phyloP scores from a whole-genome alignment of 371 early-diverging fungal species.

The Mucor ambiguus region DNA sequence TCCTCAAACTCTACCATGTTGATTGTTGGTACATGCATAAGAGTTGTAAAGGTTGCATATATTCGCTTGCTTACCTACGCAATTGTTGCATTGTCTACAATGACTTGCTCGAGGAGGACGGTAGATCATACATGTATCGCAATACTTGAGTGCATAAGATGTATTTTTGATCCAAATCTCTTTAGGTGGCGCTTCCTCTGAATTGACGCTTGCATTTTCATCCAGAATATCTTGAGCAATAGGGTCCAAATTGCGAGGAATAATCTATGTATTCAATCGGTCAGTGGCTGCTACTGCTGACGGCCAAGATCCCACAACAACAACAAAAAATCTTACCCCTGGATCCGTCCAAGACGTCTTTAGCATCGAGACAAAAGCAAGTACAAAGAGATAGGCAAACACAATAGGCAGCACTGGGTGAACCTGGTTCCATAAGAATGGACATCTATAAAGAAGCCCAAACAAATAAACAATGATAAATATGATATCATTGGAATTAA shows the following conservation, averaged over 20 bases:
- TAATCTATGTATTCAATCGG: conserved; percentile 39
- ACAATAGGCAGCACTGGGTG: conserved; percentile 68
- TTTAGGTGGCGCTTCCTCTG: conserved; percentile 44
- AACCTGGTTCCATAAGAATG: conserved; percentile 66
- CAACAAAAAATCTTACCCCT: conserved; percentile 56
- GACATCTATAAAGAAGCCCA: conserved; percentile 45
- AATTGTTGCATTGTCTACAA: conserved; percentile 89
- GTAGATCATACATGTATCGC: conserved; percentile 91
- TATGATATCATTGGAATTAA: not conserved
- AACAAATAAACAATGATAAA: conserved; percentile 1
- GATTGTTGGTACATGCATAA: not conserved
- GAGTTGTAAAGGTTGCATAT: not conserved
- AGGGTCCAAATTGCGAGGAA: conserved; percentile 75
- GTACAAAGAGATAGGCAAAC: conserved; percentile 73
- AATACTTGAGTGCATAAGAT: conserved; percentile 83
- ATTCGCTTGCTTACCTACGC: conserved; percentile 64
- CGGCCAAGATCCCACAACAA: not conserved
- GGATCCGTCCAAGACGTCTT: conserved; percentile 90
- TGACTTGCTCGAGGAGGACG: conserved; percentile 90
- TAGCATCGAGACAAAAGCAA: conserved; percentile 74
- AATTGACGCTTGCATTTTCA: conserved; percentile 40
- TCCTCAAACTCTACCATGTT: conserved; percentile 67
- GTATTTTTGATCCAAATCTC: conserved; percentile 68
- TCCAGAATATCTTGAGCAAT: conserved; percentile 28
- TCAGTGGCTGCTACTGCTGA: not conserved